Base-by-base conservation (phyloP, 2,329 filamentous ascomycete species). In the Alternaria panax region DNA sequence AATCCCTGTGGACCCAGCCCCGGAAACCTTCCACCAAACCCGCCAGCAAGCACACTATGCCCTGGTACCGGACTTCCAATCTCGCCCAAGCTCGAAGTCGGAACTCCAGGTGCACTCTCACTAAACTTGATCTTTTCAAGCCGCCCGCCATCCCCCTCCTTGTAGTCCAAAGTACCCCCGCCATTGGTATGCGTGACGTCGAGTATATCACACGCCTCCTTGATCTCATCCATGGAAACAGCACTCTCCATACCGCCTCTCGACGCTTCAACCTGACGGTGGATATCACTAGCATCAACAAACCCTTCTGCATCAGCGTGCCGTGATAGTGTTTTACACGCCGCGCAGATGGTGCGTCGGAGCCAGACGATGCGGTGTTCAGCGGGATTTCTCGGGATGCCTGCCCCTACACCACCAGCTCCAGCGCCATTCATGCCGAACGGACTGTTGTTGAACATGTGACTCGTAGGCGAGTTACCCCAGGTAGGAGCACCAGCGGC, bases 161-260 rank as follows among this genome's bases (percentile, higher is more conserved):
- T 86, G 63, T 91, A 84, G 32, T 91, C 88, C 72, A 99, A 96
- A 25, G 86, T 90, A n/a, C 95, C 95, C 43, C 94, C 94, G 45
- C 95, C 95, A 70, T 98, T 75, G 25, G 60, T 98, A 59, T 89
- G 87, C 2, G 82, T 75, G 70, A 90, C 96, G 57, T 95, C 95
- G 75, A 97, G 92, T 0, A 94, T 97, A 70, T 98, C 94, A 76
- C 92, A 95, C 59, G 96, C 90, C 57, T 91, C 88, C 38, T 94
- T 84, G 68, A 98, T 84, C 70, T 97, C 93, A 25, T 83, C 84
- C 72, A 82, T 87, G 77, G 65, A 83, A 76, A 82, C 87, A 69
- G 81, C 74, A 25, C 83, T 78, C 58, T 89, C 86, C 54, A 83
- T 83, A n/a, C 85, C 80, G 32, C 81, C 81, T 54, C 88, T 87